Evolutionary conservation across 441 rosid species (phyloP).

Genomic region (Erodium texanum): DNA sequence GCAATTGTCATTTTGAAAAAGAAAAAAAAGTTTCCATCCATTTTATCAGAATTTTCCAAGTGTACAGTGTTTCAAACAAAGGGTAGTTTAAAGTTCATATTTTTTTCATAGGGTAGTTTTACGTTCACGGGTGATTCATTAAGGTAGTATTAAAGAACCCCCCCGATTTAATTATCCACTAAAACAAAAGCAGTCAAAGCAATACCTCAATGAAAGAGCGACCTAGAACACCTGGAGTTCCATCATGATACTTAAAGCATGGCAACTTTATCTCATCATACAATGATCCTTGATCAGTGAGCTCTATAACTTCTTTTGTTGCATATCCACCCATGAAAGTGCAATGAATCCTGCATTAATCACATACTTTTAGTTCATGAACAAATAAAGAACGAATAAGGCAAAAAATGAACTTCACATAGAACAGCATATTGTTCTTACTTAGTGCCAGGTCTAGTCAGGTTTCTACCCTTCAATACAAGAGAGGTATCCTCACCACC

Average conservation of each 20-base stretch:
- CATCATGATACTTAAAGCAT: conserved; percentile 37
- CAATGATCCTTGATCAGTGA: conserved; percentile 25
- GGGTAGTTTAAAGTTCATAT: too few species aligned
- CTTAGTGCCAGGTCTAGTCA: conserved; percentile 61
- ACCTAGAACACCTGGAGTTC: conserved; percentile 35
- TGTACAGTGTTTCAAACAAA: too few species aligned
- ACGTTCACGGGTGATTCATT: too few species aligned
- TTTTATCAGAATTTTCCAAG: too few species aligned
- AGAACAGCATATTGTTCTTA: conserved; percentile 23
- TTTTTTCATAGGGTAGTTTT: too few species aligned
- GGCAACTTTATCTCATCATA: conserved; percentile 50
- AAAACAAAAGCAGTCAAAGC: conserved; percentile 13
- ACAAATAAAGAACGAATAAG: conserved; percentile 6
- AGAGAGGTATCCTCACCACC: conserved; percentile 60
- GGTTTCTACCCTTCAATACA: conserved; percentile 62
- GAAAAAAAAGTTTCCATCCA: too few species aligned
- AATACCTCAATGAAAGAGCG: conserved; percentile 85
- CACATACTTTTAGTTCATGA: conserved; percentile 3
- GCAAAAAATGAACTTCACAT: conserved; percentile 3
- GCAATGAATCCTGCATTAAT: conserved; percentile 54
- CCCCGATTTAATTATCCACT: too few species aligned
- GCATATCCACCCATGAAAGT: conserved; percentile 55
- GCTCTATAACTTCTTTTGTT: conserved; percentile 37
- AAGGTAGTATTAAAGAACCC: too few species aligned
- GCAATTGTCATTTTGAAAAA: too few species aligned